Conservation (phyloP, 257 asterid genomes). For the Solanum habrochaites region DNA sequence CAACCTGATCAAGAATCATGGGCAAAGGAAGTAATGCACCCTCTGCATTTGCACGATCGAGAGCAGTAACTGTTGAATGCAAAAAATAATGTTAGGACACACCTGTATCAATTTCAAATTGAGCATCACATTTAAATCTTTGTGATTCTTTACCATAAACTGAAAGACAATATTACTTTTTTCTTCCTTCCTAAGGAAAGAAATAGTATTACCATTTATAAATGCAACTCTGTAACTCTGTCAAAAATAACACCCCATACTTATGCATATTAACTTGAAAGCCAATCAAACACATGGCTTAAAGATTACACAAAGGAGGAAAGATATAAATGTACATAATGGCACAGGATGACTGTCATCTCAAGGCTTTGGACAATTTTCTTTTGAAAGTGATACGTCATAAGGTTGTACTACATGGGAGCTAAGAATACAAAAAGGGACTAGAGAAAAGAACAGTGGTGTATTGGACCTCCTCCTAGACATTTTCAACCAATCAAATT, state of each 20-base stretch:
- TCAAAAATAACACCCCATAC: background rate
- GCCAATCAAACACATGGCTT: background rate
- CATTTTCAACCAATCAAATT: background rate
- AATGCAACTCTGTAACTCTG: background rate
- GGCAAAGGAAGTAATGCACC: conserved; percentile 77
- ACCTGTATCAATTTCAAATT: background rate
- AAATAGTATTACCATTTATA: background rate
- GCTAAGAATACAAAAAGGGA: background rate
- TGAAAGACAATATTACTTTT: background rate
- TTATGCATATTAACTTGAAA: background rate
- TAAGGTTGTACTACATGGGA: background rate
- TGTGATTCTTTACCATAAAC: background rate
- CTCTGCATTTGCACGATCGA: conserved; percentile 72
- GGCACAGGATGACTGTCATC: background rate
- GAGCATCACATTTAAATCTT: background rate
- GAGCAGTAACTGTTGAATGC: conserved; percentile 61
- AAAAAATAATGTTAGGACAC: background rate
- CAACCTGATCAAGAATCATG: conserved; percentile 31
- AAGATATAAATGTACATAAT: background rate
- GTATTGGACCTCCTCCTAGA: background rate
- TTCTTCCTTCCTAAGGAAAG: background rate
- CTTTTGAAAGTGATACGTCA: background rate
- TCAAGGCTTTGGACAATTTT: background rate
- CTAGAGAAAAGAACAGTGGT: background rate
- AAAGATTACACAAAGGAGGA: background rate